These are phyloP conservation scores for Aspergillus haitiensis DNA, from an alignment of 495 filamentous ascomycete genomes.

Conservation along the genomic window DNA sequence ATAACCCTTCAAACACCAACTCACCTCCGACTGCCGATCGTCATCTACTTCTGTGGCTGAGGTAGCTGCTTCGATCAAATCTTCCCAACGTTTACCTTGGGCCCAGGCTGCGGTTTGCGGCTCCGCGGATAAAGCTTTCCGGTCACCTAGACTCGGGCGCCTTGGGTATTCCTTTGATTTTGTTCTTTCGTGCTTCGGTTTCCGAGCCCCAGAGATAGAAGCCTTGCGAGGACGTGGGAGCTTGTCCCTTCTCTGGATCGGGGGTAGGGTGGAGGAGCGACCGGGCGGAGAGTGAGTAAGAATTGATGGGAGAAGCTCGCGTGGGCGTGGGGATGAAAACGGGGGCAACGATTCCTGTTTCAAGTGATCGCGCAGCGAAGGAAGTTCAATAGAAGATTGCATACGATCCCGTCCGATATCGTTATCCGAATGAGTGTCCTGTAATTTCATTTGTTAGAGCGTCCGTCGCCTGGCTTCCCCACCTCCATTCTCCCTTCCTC, in stretches of 20 bases:
- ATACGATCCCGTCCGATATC: slow-evolving; percentile 59
- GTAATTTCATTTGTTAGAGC: slow-evolving; percentile 1
- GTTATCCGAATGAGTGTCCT: slow-evolving; percentile 74
- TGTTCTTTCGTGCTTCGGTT: slow-evolving; percentile 72
- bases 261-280: slow-evolving; percentile 82
- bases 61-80: slow-evolving; percentile 86
- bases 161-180: slow-evolving; percentile 68
- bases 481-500: not conserved
- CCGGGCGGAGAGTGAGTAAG: slow-evolving; percentile 78
- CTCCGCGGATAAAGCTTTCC: slow-evolving; percentile 83
- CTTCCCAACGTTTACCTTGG: slow-evolving; percentile 89
- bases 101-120: slow-evolving; percentile 66
- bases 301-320: slow-evolving; percentile 79
- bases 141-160: slow-evolving; percentile 68
- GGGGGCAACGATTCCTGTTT: slow-evolving; percentile 68
- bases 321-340: slow-evolving; percentile 58
- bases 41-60: slow-evolving; percentile 87
- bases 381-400: slow-evolving; percentile 68
- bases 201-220: slow-evolving; percentile 70
- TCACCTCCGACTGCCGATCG: slow-evolving; percentile 67
- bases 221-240: slow-evolving; percentile 74
- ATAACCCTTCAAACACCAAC: slow-evolving; percentile 4
- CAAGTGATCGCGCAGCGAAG: slow-evolving; percentile 69
- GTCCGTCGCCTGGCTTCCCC: not conserved
- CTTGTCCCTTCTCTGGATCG: slow-evolving; percentile 66